Base-by-base conservation (phyloP, 2,329 filamentous ascomycete genomes). In the Curvularia sp. region DNA sequence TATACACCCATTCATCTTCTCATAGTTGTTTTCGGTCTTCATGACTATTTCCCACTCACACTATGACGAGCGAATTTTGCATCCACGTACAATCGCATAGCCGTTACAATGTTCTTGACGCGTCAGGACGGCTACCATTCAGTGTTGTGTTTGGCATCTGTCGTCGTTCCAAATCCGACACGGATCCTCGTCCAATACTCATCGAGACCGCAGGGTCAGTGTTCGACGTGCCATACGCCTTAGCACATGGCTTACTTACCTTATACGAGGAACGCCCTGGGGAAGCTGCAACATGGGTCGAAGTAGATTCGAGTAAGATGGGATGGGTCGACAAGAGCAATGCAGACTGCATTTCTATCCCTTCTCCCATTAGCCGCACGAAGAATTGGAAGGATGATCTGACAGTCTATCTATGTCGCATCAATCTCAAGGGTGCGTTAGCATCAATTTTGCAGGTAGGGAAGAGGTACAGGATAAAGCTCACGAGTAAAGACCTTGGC, bases 151-250 rank as follows among this genome's bases (percentile, higher is more conserved):
- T 49, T 25, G 46, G 53, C 23, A 18, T 55, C 13, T 50, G 53
- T 32, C 53, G 53, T 25, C 2, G 34, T 13, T 30, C 30, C 15
- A 42, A 34, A 28, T 38, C 46, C 13, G 38, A 55, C 15, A 45
- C 30, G 10, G 46, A 50, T 30, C 21, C 32, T 28, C 45, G 38
- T 25, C 8, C 53, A 38, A 34, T 54, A 49, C 45, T 54, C 10
- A 38, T 54, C 13, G 45, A 42, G 15, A 49, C 36, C 1, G 52
- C 19, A 12, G 52, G 43, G 21, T 42, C 52, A 19, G 45, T 49
- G 18, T 49, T 54, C 18, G 52, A 49, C 34, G 52, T 54, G 23
- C 52, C 52, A 23, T 49, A 54, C n/a, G 52, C 43, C 6, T 3
- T 54, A 6, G 23, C 36, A 18, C 45, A 34, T 54, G 52, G 52